Conservation (phyloP, 139 green algal genomes). For the Chloropicon primus region DNA sequence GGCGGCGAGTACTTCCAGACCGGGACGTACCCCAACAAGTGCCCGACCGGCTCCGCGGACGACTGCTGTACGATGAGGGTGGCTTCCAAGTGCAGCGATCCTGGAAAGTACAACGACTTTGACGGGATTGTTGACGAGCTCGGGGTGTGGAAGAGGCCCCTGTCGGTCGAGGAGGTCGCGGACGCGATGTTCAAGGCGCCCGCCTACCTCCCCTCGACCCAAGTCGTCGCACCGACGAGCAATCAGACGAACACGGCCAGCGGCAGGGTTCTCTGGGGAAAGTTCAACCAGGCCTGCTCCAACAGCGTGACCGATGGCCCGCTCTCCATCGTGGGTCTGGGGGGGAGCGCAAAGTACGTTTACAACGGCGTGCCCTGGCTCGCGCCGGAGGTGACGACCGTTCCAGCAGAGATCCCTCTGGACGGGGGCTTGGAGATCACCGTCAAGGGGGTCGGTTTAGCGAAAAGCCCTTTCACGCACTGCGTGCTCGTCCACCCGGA, state of each 20-base stretch:
- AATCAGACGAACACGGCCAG: constrained; percentile 9
- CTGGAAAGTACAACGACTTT: background rate
- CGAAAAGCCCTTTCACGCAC: constrained; percentile 7
- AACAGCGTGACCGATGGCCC: background rate
- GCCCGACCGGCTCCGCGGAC: background rate
- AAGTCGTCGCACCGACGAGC: background rate
- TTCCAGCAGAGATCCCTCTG: constrained; percentile 1
- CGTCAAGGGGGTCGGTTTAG: constrained; percentile 10
- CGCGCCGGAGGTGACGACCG: background rate
- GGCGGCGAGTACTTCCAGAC: background rate
- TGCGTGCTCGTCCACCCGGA: constrained; percentile 6
- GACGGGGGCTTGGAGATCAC: constrained; percentile 3
- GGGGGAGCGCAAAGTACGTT: background rate
- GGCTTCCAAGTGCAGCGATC: background rate
- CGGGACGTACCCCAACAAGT: constrained; percentile 4
- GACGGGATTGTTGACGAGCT: constrained; percentile 18
- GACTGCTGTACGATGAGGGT: constrained; percentile 14
- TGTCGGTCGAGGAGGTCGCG: constrained; percentile 9
- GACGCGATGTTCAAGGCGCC: constrained; percentile 14
- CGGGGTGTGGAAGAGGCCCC: constrained; percentile 9
- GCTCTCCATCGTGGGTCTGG: background rate
- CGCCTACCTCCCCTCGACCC: background rate
- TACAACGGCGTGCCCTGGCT: constrained; percentile 12
- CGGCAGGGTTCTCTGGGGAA: constrained; percentile 12
- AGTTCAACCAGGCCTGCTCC: constrained; percentile 17